A percentile compares a stretch with the other conserved stretches of the same genome.
phyloP scores from a whole-genome alignment of 805 yeast species.

The Candida railenensis region DNA sequence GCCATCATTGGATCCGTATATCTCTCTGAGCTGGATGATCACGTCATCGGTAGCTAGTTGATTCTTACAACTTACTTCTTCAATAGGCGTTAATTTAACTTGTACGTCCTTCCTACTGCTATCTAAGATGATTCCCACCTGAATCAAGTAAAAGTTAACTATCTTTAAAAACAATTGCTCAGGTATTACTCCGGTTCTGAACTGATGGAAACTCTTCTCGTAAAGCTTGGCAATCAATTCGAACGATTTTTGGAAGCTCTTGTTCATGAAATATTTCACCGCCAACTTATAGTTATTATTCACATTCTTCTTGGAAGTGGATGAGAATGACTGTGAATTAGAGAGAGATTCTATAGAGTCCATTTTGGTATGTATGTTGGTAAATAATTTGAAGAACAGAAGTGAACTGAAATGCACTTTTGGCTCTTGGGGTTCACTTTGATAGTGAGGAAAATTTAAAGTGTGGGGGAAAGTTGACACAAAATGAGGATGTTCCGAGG shows the following conservation, averaged over 20 bases:
- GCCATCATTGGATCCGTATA: constrained; percentile 18
- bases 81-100: constrained; percentile 7
- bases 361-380: constrained; percentile 1
- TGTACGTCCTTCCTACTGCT: constrained; percentile 7
- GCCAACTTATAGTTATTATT: constrained; percentile 28
- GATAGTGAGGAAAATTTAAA: not conserved
- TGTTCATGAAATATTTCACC: constrained; percentile 38
- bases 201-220: constrained; percentile 18
- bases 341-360: constrained; percentile 2
- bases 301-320: constrained; percentile 1
- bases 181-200: constrained; percentile 20
- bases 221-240: constrained; percentile 23
- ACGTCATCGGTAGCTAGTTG: constrained; percentile 17
- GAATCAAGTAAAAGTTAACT: constrained; percentile 33
- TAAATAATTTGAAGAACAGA: too few relatives aligned
- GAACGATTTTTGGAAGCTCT: constrained; percentile 33
- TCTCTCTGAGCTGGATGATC: constrained; percentile 13
- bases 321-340: not conserved
- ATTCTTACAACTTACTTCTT: constrained; percentile 11
- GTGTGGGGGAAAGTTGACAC: not conserved
- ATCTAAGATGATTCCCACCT: constrained; percentile 25
- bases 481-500: not conserved
- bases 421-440: too few relatives aligned
- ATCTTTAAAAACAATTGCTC: constrained; percentile 33
- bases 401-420: too few relatives aligned